Evolutionary conservation across 2,329 filamentous ascomycete genomes (phyloP), one percentile per base, ranked within the genome.

Genomic region (Colletotrichum godetiae): DNA sequence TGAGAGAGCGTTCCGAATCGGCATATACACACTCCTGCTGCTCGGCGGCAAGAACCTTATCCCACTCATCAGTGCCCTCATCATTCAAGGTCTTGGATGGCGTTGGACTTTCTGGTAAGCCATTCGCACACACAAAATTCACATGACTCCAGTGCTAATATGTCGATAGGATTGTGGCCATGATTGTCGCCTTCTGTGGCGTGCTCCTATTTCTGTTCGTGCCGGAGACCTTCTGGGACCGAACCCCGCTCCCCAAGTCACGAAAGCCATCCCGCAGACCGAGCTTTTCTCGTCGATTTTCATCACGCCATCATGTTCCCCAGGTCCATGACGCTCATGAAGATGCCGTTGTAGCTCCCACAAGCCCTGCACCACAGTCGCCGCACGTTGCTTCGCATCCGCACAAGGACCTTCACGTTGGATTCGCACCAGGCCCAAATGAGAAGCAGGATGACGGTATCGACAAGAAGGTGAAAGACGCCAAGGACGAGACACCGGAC

Each of bases 201-300:
- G 81, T 90, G 24, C 84, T 97, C 3, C 87, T 98, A 1, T 98
- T 97, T 80, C 87, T 98, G 72, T 97, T 98, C 77, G 94, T 98
- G 0, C 96, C 96, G 0, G 96, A 98, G 83, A 98, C 95, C 0
- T 98, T 98, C 76, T 98, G 96, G 96, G 95, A 98, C 81, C 88
- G 96, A 60, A 92, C 93, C 2, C 95, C 95, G 2, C 71, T 82
- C 35, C 83, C 83, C 1, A 81, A 77, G 58, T 79, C 82, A 3
- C 79, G 81, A 24, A 82, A 82, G 53, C 77, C 81, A 3, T 80
- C 80, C 7, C 85, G 81, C 71, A 80, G 86, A 24, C 85, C 86
- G 1, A 83, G 82, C 67, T 82, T 90, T 65, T 84, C 89, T 68
- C 85, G 83, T 27, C 82, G 87, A 6, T 78, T 85, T 24, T 89